phyloP scores from a whole-genome alignment of 208 protist genomes.

The Leishmania aethiopica region DNA sequence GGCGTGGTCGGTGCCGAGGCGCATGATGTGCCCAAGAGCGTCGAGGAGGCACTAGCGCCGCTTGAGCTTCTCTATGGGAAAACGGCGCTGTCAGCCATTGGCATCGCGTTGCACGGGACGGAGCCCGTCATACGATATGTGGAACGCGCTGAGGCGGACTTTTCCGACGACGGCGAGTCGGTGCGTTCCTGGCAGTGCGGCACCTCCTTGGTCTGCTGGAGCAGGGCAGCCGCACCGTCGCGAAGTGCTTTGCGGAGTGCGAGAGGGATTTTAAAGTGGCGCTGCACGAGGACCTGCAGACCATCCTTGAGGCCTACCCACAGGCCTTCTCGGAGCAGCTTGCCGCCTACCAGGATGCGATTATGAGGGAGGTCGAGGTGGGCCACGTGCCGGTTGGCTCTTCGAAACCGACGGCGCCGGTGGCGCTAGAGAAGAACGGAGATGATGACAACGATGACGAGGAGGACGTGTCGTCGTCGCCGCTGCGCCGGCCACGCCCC shows the following conservation, averaged over 20 bases:
- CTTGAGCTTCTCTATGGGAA: slow-evolving; percentile 79
- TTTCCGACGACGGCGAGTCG: neutral
- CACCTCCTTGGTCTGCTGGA: slow-evolving; percentile 87
- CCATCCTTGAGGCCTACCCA: slow-evolving; percentile 82
- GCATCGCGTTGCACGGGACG: slow-evolving; percentile 72
- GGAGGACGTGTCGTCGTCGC: slow-evolving; percentile 3
- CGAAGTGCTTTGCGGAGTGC: slow-evolving; percentile 52
- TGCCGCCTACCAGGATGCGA: slow-evolving; percentile 89
- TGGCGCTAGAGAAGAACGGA: neutral
- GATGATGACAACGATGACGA: neutral
- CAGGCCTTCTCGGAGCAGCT: slow-evolving; percentile 93
- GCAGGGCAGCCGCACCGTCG: slow-evolving; percentile 54
- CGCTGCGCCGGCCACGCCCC: slow-evolving; percentile 14
- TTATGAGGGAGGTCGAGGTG: slow-evolving; percentile 65
- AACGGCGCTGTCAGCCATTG: slow-evolving; percentile 72
- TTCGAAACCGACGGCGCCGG: neutral
- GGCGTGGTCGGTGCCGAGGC: neutral
- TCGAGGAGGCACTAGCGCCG: slow-evolving; percentile 71
- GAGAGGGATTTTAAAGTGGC: slow-evolving; percentile 65
- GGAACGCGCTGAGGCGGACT: slow-evolving; percentile 11
- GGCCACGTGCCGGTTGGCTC: slow-evolving; percentile 27
- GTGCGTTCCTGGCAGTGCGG: slow-evolving; percentile 55
- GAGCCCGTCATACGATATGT: slow-evolving; percentile 74
- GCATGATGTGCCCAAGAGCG: slow-evolving; percentile 1
- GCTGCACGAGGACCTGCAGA: slow-evolving; percentile 90